Base-by-base conservation (phyloP, 1,284 basidiomycete genomes). In the Malassezia nana region DNA sequence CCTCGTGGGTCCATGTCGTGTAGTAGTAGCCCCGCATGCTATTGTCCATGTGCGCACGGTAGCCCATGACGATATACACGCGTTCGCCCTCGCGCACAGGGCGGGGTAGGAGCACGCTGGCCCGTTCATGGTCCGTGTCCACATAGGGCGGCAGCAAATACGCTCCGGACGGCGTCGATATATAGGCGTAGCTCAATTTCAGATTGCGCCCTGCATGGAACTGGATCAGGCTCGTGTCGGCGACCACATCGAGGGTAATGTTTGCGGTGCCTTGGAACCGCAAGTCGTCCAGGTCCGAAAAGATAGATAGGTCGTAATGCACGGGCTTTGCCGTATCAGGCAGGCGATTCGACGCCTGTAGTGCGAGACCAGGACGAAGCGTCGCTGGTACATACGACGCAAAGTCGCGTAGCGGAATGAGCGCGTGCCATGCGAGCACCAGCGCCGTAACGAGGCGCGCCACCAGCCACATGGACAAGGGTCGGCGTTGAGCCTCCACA, bases 251-350 rank as follows among this genome's bases (percentile, higher is more conserved):
- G 55, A 95, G 77, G 63, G 85, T 87, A 66, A 89, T 82, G 64
- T 83, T 82, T 28, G 84, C 86, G 53, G 85, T 80, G 38, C 91
- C 91, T 33, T 82, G 79, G 72, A 90, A 95, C 18, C 76, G 80
- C 48, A 82, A 78, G 22, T 80, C 79, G 57, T 85, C 79, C 48
- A 95, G 80, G 76, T 92, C 86, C 3, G 90, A 69, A 73, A 81
- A 84, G 75, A 92, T 78, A 44, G 82, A 84, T 47, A 94, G 75
- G 65, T 78, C 86, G 76, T 94, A 95, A 75, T 91, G 87, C 24
- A 77, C 80, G 18, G 88, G 84, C 63, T 79, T 81, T 56, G 88
- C 82, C 63, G 83, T 78, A 6, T 79, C 81, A 9, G 87, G 87
- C 46, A 92, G 81, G 63, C 87, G 82, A 75, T 84, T 86, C 57